Evolutionary conservation across 2,329 filamentous ascomycete genomes (phyloP).

Genomic region (Colletotrichum sidae): DNA sequence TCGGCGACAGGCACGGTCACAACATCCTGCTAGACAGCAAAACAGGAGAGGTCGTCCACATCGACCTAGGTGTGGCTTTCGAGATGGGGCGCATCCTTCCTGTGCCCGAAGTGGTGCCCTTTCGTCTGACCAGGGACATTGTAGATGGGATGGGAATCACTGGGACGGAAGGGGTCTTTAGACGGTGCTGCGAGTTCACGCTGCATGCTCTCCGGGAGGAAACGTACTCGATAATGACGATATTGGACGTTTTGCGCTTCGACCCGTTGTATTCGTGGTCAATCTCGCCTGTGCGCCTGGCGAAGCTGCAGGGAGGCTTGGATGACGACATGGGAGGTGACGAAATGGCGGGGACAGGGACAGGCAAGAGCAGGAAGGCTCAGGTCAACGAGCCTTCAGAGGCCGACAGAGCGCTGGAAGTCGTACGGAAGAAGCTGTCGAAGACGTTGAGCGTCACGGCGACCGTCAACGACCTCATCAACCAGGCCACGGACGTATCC

Average conservation of each 20-base stretch:
- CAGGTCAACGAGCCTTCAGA: conserved; percentile 72
- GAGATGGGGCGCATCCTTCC: conserved; percentile 96
- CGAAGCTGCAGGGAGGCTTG: conserved; percentile 73
- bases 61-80: conserved; percentile 96
- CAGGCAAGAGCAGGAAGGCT: conserved; percentile 55
- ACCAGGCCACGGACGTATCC: conserved; percentile 91
- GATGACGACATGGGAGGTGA: conserved; percentile 54
- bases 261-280: conserved; percentile 98
- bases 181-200: conserved; percentile 98
- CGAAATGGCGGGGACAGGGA: conserved; percentile 47
- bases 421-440: conserved; percentile 95
- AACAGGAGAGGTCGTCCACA: conserved; percentile 94
- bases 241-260: conserved; percentile 96
- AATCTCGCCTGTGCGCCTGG: conserved; percentile 76
- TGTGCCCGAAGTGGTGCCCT: conserved; percentile 94
- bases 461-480: conserved; percentile 96
- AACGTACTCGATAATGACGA: conserved; percentile 97
- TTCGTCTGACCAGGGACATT: conserved; percentile 92
- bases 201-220: conserved; percentile 95
- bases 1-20: conserved; percentile 95
- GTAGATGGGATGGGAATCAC: conserved; percentile 98
- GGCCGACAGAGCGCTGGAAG: conserved; percentile 89
- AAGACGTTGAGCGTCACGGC: conserved; percentile 95
- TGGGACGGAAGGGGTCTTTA: conserved; percentile 94
- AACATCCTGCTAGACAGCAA: conserved; percentile 94